Evolutionary conservation across 1,284 basidiomycete genomes (phyloP).

Genomic region (Puccinia coronata): DNA sequence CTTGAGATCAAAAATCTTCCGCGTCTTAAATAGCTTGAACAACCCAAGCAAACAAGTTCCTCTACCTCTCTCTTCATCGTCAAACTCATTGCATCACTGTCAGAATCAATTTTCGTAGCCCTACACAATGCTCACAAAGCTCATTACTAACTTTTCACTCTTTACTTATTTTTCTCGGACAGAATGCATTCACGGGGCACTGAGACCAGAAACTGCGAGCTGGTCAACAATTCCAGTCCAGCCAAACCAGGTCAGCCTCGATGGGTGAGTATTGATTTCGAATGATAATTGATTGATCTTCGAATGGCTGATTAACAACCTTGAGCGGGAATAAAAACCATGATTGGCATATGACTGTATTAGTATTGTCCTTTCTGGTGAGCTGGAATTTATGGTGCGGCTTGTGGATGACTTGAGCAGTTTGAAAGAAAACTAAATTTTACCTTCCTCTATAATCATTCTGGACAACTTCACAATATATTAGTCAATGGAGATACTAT

Average conservation of each 20-base stretch:
- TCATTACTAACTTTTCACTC: no score
- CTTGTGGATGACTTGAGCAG: neutral
- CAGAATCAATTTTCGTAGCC: neutral
- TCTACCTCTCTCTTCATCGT: neutral
- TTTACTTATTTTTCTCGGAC: neutral
- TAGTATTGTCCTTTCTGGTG: conserved; percentile 17
- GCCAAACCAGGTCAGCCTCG: conserved; percentile 1
- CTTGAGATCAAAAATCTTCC: no score
- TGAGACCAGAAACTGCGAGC: neutral
- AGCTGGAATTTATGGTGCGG: neutral
- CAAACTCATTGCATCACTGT: neutral
- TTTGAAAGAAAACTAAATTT: no score
- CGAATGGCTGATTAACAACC: no score
- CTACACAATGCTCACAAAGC: neutral
- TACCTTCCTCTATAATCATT: neutral
- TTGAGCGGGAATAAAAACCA: neutral
- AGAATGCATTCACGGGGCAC: neutral
- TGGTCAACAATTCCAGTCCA: neutral
- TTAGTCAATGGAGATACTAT: conserved; percentile 17
- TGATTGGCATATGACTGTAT: neutral
- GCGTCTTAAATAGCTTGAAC: neutral
- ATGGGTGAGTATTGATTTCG: neutral
- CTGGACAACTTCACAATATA: no score
- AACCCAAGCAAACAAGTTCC: neutral
- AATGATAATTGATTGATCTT: neutral